Evolutionary conservation across 257 asterid species (phyloP), one percentile per base, ranked within the genome.

Genomic region (Solanum pennellii): DNA sequence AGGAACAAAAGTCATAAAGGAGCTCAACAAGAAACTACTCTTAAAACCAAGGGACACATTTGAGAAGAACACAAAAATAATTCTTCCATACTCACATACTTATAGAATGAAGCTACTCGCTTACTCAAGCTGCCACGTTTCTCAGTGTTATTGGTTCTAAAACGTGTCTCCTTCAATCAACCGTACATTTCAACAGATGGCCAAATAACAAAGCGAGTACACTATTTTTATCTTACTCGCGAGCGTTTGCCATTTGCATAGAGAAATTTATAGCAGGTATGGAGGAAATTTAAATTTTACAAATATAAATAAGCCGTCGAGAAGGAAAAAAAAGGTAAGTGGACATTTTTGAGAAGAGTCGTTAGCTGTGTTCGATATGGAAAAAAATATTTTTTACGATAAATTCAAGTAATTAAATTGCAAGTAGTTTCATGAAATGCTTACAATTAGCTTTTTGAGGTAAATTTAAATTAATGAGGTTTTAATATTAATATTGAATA

Each of bases 321-420:
- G 0, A n/a, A 59, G 27, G 9, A 21, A 21, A 7, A 8, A 20
- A 20, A 59, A 59, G 27, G 65, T 56, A 56, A 56, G 0, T 59
- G 68, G 27, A 3, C 12, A 0, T 59, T 9, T 59, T 21, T 21
- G 2, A 21, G 68, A 59, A 21, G 12, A 59, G 27, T 59, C 21
- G 27, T 59, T 12, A 56, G 7, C 0, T 7, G 65, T 3, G n/a
- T 56, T 56, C 0, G 11, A 3, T 7, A 52, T 0, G n/a, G 0
- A 56, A 4, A 7, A 56, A 56, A 18, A 56, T 56, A 7, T 18
- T 7, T 18, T 0, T 21, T 0, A 33, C 3, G 0, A 33, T 0
- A 3, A 3, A 0, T 33, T 33, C 0, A 3, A 33, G 39, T 37
- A 6, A 5, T 6, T 37, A 37, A 37, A 37, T 37, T 37, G 39